Evolutionary conservation across 1,284 basidiomycete genomes (phyloP), one percentile per base, ranked within the genome.

Genomic region (Cystobasidium pallidum): DNA sequence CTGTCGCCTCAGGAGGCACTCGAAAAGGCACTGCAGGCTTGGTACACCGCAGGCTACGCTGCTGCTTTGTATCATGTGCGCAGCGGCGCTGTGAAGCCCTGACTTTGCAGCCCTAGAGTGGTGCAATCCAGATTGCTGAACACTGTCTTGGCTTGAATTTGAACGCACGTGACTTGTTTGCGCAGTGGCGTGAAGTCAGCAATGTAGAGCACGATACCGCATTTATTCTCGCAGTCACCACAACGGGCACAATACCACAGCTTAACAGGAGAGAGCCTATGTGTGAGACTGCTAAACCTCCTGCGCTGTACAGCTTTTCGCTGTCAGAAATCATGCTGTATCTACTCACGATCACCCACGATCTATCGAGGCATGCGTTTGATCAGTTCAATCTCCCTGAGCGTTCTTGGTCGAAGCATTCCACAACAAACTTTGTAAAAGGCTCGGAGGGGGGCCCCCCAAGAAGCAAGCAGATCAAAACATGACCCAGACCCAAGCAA

Each of bases 41-140:
- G 67, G 67, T 70, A 70, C 32, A 58, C 67, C 17, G 67, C 67
- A 21, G 67, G 67, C n/a, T 70, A 70, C 30, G 67, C 67, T 54
- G 55, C 67, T 36, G 67, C 67, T 47, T 24, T 70, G 43, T 61
- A 49, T 62, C 67, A 70, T 52, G 67, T 70, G 8, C 55, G 67
- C 24, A 61, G 57, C 45, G 67, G 67, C 15, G 28, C 49, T 26
- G 58, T 70, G 0, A 51, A 70, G 47, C 66, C 55, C 19, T 68
- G 54, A 67, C 21, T 15, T n/a, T n/a, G n/a, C n/a, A n/a, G n/a
- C n/a, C 17, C 17, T 32, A 26, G 34, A 57, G 54, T 28, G n/a
- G n/a, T n/a, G n/a, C n/a, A n/a, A 32, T 32, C 17, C n/a, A 24
- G 54, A 4, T 10, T 51, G 49, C 3, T 51, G 19, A n/a, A 51